Conservation (phyloP, 371 early-diverging fungal species). For the Lichtheimia hyalospora region DNA sequence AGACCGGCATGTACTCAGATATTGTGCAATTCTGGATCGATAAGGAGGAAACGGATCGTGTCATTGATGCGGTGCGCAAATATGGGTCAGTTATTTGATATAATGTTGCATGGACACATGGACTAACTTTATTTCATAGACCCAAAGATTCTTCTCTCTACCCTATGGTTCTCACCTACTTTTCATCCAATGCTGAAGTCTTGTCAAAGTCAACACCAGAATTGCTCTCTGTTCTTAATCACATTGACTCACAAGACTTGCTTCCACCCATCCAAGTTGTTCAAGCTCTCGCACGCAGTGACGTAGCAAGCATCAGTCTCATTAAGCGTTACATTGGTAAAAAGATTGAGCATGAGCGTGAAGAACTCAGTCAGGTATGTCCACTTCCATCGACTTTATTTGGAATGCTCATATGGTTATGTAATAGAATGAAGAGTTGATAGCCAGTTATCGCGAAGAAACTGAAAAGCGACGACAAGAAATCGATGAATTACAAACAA, state of each 20-base stretch:
- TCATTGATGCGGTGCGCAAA: slow-evolving; percentile 74
- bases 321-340: slow-evolving; percentile 79
- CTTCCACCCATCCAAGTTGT: slow-evolving; percentile 88
- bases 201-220: slow-evolving; percentile 54
- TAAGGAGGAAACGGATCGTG: slow-evolving; percentile 69
- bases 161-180: slow-evolving; percentile 80
- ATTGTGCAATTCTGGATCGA: slow-evolving; percentile 83
- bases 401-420: neutral
- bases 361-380: slow-evolving; percentile 62
- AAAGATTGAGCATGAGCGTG: slow-evolving; percentile 71
- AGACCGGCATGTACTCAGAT: slow-evolving; percentile 77
- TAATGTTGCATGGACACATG: neutral
- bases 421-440: slow-evolving; percentile 57
- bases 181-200: slow-evolving; percentile 69
- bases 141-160: slow-evolving; percentile 80
- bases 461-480: slow-evolving; percentile 74
- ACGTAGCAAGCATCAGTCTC: slow-evolving; percentile 84
- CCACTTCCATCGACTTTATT: neutral
- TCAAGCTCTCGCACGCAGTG: slow-evolving; percentile 79
- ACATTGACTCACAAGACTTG: slow-evolving; percentile 83
- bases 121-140: slow-evolving; percentile 16
- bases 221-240: slow-evolving; percentile 71
- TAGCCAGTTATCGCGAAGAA: slow-evolving; percentile 77
- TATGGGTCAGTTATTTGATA: slow-evolving; percentile 65
- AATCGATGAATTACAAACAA: slow-evolving; percentile 78